Conservation (phyloP, 2,329 filamentous ascomycete genomes). For the Cladosporium sp. region DNA sequence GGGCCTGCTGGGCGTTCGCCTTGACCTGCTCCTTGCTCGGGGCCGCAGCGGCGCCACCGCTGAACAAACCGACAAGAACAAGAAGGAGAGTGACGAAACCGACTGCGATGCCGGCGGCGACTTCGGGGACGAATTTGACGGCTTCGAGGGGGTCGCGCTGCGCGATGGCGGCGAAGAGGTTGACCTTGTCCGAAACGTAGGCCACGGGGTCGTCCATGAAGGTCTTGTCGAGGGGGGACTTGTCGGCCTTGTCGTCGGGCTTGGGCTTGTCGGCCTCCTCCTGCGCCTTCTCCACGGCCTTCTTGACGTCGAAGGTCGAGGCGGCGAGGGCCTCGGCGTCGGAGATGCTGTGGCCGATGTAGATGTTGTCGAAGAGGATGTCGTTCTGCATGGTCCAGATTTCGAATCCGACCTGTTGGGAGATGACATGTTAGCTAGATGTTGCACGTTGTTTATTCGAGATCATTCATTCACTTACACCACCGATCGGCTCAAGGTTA, state of each 20-base stretch:
- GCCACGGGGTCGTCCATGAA: conserved; percentile 88
- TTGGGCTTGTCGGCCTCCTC: conserved; percentile 80
- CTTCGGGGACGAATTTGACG: conserved; percentile 85
- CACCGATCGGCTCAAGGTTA: conserved; percentile 97
- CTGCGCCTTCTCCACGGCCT: conserved; percentile 72
- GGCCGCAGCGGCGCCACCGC: conserved; percentile 55
- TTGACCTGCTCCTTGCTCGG: conserved; percentile 64
- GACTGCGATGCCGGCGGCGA: conserved; percentile 74
- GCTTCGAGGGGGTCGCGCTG: conserved; percentile 79
- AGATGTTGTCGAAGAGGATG: conserved; percentile 99
- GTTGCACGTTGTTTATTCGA: too few species aligned
- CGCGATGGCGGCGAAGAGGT: conserved; percentile 83
- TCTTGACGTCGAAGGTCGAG: conserved; percentile 89
- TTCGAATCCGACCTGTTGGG: conserved; percentile 84
- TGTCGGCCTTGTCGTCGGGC: conserved; percentile 50
- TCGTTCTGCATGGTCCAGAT: conserved; percentile 99
- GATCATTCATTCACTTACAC: conserved; percentile 59
- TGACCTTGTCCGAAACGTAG: conserved; percentile 88
- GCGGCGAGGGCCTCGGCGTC: conserved; percentile 86
- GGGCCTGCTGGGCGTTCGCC: conserved; percentile 69
- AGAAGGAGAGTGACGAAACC: conserved; percentile 66
- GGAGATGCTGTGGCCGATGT: conserved; percentile 94
- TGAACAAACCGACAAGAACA: conserved; percentile 63
- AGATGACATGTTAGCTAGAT: conserved; percentile 16
- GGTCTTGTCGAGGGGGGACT: conserved; percentile 71